Base-by-base conservation (phyloP, 768 basidiomycete genomes). In the Heimioporus sp. region DNA sequence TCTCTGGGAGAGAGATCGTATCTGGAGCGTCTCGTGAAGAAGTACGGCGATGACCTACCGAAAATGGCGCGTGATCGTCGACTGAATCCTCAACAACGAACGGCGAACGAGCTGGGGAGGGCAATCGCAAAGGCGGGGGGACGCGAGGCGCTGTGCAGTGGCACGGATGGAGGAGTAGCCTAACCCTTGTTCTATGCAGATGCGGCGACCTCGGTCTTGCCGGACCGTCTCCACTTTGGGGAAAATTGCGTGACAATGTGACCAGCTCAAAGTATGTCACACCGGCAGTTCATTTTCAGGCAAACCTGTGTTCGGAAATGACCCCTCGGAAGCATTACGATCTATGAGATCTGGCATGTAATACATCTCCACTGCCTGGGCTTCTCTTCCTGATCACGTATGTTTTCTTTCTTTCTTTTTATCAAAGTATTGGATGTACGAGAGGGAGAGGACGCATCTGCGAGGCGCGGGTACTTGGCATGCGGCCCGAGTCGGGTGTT, bases 41-140 rank as follows among this genome's bases (percentile, higher is more conserved):
- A 80, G 67, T 75, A 98, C 70, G 89, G 86, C 2, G 72, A 76
- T 30, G 86, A 98, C 71, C 71, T 86, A 20, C 78, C 80, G 28
- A 75, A 70, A 44, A 98, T 97, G 94, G 82, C 83, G 11, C 74
- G 76, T 58, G 95, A 98, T 72, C 73, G 83, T 52, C 86, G 77
- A 69, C 67, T 88, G 52, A 98, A 98, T 67, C 71, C 80, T 15
- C 86, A 85, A 68, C 96, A 98, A 73, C 81, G 86, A 64, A 97
- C 93, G 2, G 79, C 75, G 31, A 94, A 90, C 16, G 84, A 92
- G 72, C 67, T 98, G 62, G 73, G 67, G 61, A 76, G 83, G 64
- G 86, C 82, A 30, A 71, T 90, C 54, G 72, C 67, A 56, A 81
- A 79, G 63, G 81, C 83, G 32, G 80, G 82, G 12, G 73, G 73